Base-by-base conservation (phyloP, 805 yeast genomes). In the Schwanniomyces yamadae region DNA sequence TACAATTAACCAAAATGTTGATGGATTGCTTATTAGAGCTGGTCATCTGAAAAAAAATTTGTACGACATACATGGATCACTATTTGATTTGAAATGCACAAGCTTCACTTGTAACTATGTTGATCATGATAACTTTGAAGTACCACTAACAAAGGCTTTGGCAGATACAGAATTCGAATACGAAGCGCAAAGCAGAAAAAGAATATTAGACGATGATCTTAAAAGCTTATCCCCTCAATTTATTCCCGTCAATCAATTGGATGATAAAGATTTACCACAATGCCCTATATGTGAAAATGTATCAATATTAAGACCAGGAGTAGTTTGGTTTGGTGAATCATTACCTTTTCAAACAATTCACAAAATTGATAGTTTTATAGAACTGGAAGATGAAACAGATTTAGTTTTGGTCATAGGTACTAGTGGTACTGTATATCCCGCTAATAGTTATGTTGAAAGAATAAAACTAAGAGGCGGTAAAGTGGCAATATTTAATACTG, bases 261-360 rank as follows among this genome's bases (percentile, higher is more conserved):
- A 68, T 3, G 73, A 61, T 31, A 52, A 58, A 1, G 78, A 77
- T 2, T 66, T 87, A 8, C 96, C 96, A 1, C 72, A 59, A 25
- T 89, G 97, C 55, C 95, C 96, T 0, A 62, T 61, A 8, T 89
- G 97, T 54, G 54, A 65, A n/a, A 71, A 68, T 4, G 82, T 81
- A 0, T 46, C 57, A 23, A 54, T 84, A 9, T 60, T 89, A 39
- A 67, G 96, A 15, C 97, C 97, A 0, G 95, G 93, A 0, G 95
- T 89, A 3, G 90, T 88, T 5, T 89, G 96, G 96, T 87, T 84
- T 60, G 96, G 96, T n/a, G 97, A 89, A 58, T 73, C 88, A 11
- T 62, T 89, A 29, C 87, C 95, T 0, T 57, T 85, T 36, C 61
- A 61, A 31, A 73, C 71, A 9, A 73, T 89, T 39, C 81, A 79